Base-by-base conservation (phyloP, 2,329 filamentous ascomycete genomes). In the Rhynchosporium graminicola region DNA sequence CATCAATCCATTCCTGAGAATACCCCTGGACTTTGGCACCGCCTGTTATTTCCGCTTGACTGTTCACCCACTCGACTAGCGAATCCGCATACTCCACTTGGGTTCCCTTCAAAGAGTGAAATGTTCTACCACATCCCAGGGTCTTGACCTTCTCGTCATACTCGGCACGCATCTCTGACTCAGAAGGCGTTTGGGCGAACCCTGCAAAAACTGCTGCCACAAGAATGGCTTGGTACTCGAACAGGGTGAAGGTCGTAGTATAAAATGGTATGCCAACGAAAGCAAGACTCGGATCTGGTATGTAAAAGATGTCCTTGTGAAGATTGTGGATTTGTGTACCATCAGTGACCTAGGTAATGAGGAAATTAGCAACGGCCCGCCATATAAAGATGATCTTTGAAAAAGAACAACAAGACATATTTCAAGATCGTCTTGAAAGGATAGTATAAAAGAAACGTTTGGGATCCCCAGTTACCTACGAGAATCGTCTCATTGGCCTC, bases 401-500 rank as follows among this genome's bases (percentile, higher is more conserved):
- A 20, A 20, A 20, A 20, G 20, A 20, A 20, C 20, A 20, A 20
- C 20, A 20, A 20, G 20, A 20, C 20, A 20, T 20, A 20, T 20
- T 20, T 20, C 20, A 20, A 20, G 20, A 20, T 20, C 20, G 20
- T 20, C 20, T 20, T 20, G 20, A 20, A 20, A 20, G 20, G 20
- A 20, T 20, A 20, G 20, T 20, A 20, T 20, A 20, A 20, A 20
- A 20, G 20, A 20, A 20, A 20, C 20, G 20, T 20, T 20, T 20
- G 20, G 20, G 20, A 1, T 20, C 20, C 20, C 20, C 20, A 20
- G 20, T 20, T 20, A 20, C 20, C 20, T 20, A 20, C 20, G 20
- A 91, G 76, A 0, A 84, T 73, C 0, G 72, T 76, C 0, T 84
- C 79, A 43, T 80, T 77, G 0, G 85, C 86, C 0, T 83, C 70